Conservation (phyloP, 306 rosid species). For the Gynostemma pentaphyllum region DNA sequence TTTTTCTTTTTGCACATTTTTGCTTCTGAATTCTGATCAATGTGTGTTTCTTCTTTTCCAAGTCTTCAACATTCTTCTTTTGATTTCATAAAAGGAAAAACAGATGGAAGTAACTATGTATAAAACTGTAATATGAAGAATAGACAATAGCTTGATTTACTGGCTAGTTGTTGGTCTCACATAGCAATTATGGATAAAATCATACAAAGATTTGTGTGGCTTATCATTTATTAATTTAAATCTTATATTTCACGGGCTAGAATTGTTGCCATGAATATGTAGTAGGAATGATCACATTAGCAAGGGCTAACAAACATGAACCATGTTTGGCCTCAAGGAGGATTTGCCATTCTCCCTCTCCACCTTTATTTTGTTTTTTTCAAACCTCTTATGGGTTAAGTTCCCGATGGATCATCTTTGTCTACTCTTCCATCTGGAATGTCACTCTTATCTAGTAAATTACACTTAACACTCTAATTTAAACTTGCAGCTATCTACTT, state of each 20-base stretch:
- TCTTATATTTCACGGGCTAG: too few relatives aligned
- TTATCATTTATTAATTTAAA: neutral
- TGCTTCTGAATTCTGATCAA: slow-evolving; percentile 1
- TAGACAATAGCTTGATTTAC: slow-evolving; percentile 1
- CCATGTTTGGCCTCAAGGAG: neutral
- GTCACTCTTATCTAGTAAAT: neutral
- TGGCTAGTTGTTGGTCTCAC: neutral
- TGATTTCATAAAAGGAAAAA: neutral
- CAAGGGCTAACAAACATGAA: neutral
- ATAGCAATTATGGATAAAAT: neutral
- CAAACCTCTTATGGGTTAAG: too few relatives aligned
- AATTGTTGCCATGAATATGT: too few relatives aligned
- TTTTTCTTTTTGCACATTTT: neutral
- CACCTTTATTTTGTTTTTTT: too few relatives aligned
- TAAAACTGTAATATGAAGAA: neutral
- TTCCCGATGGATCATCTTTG: neutral
- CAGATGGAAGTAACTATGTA: neutral
- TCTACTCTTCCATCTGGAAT: neutral
- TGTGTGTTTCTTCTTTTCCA: neutral
- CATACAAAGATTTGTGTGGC: neutral
- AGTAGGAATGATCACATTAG: too few relatives aligned
- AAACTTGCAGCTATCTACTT: slow-evolving; percentile 60
- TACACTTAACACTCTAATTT: slow-evolving; percentile 6
- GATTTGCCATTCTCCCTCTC: too few relatives aligned
- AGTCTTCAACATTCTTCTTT: neutral